phyloP scores from a whole-genome alignment of 345 rosid species.

The Toxicodendron radicans region DNA sequence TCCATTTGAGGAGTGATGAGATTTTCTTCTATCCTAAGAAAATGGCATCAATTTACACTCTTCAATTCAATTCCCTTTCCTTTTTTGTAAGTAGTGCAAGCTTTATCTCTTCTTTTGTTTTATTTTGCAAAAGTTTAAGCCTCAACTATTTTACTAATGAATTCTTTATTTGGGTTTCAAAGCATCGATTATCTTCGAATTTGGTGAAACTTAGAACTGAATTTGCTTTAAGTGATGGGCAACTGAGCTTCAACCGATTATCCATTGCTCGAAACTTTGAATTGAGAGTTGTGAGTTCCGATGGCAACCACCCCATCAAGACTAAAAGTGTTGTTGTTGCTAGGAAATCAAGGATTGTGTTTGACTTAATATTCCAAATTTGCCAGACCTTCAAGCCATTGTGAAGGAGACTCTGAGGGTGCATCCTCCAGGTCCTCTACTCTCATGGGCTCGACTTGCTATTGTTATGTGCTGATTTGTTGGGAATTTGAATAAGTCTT shows the following conservation, averaged over 20 bases:
- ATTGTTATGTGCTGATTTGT: too few species aligned
- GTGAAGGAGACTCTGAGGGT: constrained; percentile 77
- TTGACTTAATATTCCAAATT: constrained; percentile 59
- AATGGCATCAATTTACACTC: constrained; percentile 50
- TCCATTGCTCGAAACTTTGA: constrained; percentile 26
- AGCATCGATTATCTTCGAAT: too few species aligned
- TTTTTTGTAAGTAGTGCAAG: constrained; percentile 27
- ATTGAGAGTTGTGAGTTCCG: constrained; percentile 39
- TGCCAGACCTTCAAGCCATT: constrained; percentile 61
- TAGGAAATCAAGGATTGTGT: constrained; percentile 24
- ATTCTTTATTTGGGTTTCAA: constrained; percentile 24
- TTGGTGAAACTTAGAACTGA: too few species aligned
- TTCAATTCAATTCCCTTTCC: constrained; percentile 35
- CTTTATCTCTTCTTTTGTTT: not conserved
- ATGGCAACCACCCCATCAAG: constrained; percentile 32
- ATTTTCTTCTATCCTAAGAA: not conserved
- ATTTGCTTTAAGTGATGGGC: too few species aligned
- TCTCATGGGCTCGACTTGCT: constrained; percentile 85
- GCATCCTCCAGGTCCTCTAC: constrained; percentile 87
- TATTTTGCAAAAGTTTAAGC: not conserved
- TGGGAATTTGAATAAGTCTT: too few species aligned
- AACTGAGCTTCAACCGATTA: too few species aligned
- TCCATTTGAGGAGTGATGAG: not conserved
- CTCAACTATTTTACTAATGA: not conserved
- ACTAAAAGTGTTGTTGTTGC: constrained; percentile 5